Evolutionary conservation across 306 rosid species (phyloP), one percentile per base, ranked within the genome.

Genomic region (Cicer judaicum): DNA sequence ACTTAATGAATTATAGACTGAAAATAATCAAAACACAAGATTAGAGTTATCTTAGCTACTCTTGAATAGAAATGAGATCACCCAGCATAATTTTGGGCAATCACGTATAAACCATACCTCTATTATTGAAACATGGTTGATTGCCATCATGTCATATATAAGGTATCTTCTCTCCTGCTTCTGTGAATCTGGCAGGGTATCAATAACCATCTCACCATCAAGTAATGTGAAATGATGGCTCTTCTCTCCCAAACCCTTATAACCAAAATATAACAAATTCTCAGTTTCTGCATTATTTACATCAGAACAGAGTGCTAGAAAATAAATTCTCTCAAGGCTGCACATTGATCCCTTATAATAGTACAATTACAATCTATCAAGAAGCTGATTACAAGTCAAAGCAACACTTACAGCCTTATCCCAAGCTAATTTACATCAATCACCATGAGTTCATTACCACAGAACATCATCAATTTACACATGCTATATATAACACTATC

Each of bases 201-300:
- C 99, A 70, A 95, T 92, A 77, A 95, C 80, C 99, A 95, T 95
- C 87, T 95, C 99, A 56, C 99, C 99, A 84, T 95, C 99, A 80
- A 95, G 96, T 79, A 95, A 86, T 8, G 98, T 92, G 78, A 61
- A 95, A 79, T 95, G 96, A 79, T 95, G 98, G 74, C 87, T 87
- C 88, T 87, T 95, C 85, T 95, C 99, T 8, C 86, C 88, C 84
- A 82, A 76, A 64, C 85, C 96, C 98, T 95, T 70, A 7, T 12
- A 86, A 80, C n/a, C 70, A 84, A 79, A 73, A 87, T 8, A 80
- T n/a, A 78, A 48, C 62, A 68, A 77, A 65, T 43, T 61, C 81
- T 87, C 88, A 94, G 82, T 52, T 49, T 64, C 21, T 11, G 72
- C 64, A 64, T 59, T 70, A 77, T 78, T 46, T 57, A 79, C 13